Evolutionary conservation across 2,329 filamentous ascomycete genomes (phyloP), one percentile per base, ranked within the genome.

Genomic region (Pyrenochaeta sp.): DNA sequence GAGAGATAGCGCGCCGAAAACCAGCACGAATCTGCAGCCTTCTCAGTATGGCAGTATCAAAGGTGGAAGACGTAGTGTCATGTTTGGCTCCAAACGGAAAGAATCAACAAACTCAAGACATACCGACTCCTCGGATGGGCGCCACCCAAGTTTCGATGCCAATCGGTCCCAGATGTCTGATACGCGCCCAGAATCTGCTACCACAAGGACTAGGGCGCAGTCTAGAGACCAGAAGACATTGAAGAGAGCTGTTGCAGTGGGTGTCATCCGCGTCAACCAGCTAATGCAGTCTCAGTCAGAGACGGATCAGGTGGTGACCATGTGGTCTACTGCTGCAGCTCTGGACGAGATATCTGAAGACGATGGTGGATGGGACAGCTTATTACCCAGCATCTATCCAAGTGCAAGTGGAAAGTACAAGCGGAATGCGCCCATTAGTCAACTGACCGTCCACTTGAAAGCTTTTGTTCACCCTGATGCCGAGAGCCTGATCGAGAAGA

Each of bases 401-500:
- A 94, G 87, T 70, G 82, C 85, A 30, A 88, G 83, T n/a, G 89
- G 89, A 6, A 85, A 86, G 32, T 96, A 91, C 71, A 88, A 89
- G 66, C 89, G 87, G 67, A 91, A 89, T 18, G 80, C 83, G 49
- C 84, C 85, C 49, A 87, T 91, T 20, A 92, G 94, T 67, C 86
- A 90, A 23, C 78, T 98, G 5, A 90, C 94, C 61, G 80, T 97
- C 1, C 89, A 91, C 55, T 79, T 97, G 12, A 90, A 89, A 63
- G 84, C 90, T 1, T 97, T 97, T 73, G 84, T 87, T 31, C 85
- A 90, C 64, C 81, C 86, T 1, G 92, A 98, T 66, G 87, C 92
- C 1, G 92, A 96, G 61, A 81, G 79, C 0, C 83, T 99, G 35
- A 90, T 98, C 69, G 91, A 90, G 68, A 87, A 89, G 42, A 97